Conservation (phyloP, 176 grass and related monocot species). For the Cenchrus purpureus region DNA sequence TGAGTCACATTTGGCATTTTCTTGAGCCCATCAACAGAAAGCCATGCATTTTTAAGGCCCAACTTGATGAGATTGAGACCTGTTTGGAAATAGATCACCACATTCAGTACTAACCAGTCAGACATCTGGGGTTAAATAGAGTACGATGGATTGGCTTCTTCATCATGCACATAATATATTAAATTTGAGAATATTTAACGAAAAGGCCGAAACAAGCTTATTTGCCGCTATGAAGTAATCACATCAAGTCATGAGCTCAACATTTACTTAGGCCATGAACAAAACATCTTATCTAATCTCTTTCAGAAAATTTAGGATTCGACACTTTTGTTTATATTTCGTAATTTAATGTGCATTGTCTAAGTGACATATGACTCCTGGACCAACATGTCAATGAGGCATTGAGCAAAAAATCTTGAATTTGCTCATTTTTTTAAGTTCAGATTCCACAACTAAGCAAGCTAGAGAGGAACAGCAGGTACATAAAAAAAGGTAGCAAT, state of each 20-base stretch:
- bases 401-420: background rate
- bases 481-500: background rate
- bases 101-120: background rate
- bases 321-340: background rate
- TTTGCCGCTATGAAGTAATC: background rate
- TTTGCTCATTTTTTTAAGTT: background rate
- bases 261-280: background rate
- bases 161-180: background rate
- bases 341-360: background rate
- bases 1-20: conserved; percentile 64
- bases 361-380: background rate
- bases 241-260: background rate
- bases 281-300: background rate
- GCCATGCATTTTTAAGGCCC: conserved; percentile 71
- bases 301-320: background rate
- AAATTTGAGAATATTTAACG: background rate
- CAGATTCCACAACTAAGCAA: background rate
- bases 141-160: background rate
- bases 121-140: background rate
- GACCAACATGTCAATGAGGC: background rate
- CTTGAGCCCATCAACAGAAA: conserved; percentile 71
- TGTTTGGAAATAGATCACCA: conserved; percentile 37
- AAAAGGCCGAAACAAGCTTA: background rate
- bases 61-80: conserved; percentile 63
- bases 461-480: background rate